Percentiles rank a stretch among this genome's conserved stretches.
These are phyloP conservation scores for Mrakia blollopis DNA, from an alignment of 768 basidiomycete species.

Conservation along the genomic window DNA sequence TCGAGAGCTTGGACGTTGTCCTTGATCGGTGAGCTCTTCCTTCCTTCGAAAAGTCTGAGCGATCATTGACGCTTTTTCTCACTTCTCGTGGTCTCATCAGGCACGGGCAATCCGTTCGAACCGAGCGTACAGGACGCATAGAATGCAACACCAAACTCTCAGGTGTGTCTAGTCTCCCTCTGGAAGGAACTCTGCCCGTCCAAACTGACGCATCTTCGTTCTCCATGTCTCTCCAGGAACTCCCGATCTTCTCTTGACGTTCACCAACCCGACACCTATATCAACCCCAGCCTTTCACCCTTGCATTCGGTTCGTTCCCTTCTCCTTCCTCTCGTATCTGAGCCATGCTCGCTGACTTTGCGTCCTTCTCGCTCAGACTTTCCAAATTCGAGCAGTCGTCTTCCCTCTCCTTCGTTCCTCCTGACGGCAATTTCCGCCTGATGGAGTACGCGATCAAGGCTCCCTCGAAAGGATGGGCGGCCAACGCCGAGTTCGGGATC, in stretches of 20 bases:
- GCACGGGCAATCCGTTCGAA: constrained; percentile 40
- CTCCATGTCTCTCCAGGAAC: constrained; percentile 54
- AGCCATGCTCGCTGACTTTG: neutral
- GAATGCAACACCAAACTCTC: constrained; percentile 71
- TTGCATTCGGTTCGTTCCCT: constrained; percentile 64
- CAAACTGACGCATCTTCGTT: constrained; percentile 8
- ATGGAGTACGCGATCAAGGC: constrained; percentile 72
- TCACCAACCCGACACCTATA: constrained; percentile 67
- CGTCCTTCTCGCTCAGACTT: constrained; percentile 42
- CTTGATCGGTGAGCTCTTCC: constrained; percentile 62
- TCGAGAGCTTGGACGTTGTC: constrained; percentile 72
- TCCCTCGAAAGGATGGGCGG: constrained; percentile 48
- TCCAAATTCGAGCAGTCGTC: constrained; percentile 73
- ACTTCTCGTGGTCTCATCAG: constrained; percentile 35
- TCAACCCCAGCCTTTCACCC: constrained; percentile 84
- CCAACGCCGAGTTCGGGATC: constrained; percentile 36
- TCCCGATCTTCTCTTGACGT: constrained; percentile 76
- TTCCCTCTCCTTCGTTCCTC: constrained; percentile 82
- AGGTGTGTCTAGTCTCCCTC: constrained; percentile 48
- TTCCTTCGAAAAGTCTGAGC: too few species aligned
- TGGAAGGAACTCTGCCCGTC: neutral
- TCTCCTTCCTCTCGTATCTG: neutral
- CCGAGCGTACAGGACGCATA: constrained; percentile 74
- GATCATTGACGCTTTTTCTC: neutral
- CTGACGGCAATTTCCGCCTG: constrained; percentile 80